Evolutionary conservation across 768 basidiomycete genomes (phyloP).

Genomic region (Boletus bicolor): DNA sequence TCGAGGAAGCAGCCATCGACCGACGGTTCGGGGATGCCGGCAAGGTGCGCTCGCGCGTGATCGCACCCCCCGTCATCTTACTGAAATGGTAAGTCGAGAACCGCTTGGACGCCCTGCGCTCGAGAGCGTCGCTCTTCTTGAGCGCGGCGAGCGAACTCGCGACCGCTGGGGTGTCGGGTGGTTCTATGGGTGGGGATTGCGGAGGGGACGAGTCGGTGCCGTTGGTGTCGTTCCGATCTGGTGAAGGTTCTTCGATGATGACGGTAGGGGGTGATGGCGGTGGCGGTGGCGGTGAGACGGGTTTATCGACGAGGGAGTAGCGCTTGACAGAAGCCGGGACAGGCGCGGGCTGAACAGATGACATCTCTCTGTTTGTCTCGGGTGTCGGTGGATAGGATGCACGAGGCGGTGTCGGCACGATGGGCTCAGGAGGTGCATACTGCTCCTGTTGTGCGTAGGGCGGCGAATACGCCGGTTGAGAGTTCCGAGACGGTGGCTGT

Average conservation of each 20-base stretch:
- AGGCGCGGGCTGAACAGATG: constrained; percentile 19
- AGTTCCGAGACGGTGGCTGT: constrained; percentile 17
- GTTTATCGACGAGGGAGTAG: constrained; percentile 76
- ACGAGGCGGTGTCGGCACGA: constrained; percentile 1
- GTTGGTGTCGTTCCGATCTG: constrained; percentile 26
- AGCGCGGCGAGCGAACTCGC: constrained; percentile 85
- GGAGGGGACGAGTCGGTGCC: constrained; percentile 32
- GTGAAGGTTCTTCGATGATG: constrained; percentile 36
- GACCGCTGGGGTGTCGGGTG: constrained; percentile 55
- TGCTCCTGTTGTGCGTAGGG: constrained; percentile 4
- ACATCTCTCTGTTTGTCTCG: constrained; percentile 24
- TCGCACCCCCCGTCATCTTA: constrained; percentile 73
- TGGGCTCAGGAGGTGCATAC: constrained; percentile 12
- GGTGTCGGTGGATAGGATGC: constrained; percentile 18
- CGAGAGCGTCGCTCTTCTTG: constrained; percentile 80
- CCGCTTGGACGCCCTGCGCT: constrained; percentile 90
- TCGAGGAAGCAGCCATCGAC: constrained; percentile 60
- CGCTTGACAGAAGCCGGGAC: constrained; percentile 73
- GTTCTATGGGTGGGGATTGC: constrained; percentile 36
- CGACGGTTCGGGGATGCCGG: constrained; percentile 54
- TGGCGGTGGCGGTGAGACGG: constrained; percentile 32
- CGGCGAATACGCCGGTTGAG: constrained; percentile 7
- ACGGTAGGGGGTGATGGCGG: constrained; percentile 47
- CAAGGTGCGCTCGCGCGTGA: constrained; percentile 48
- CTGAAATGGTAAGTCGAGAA: constrained; percentile 94